A percentile compares a stretch with the other conserved stretches of the same genome.
Evolutionary conservation across 208 protist genomes (phyloP).

Genomic region (Leishmania tarentolae): DNA sequence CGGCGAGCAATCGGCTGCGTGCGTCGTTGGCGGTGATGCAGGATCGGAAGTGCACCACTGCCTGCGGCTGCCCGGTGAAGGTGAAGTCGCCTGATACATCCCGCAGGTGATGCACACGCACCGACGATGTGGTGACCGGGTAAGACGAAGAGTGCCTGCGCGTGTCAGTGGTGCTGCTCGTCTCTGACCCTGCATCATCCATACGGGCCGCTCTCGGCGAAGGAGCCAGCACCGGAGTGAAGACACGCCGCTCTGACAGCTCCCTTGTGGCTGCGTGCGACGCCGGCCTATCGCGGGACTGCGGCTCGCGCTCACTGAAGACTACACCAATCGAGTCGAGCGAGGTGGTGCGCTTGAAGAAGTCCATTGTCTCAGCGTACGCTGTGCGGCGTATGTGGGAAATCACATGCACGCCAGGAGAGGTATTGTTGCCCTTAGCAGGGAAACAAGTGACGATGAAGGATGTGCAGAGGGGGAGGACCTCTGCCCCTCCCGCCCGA

Average conservation of each 20-base stretch:
- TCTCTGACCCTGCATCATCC: conserved; percentile 44
- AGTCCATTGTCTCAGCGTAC: conserved; percentile 11
- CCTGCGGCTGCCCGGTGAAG: conserved; percentile 60
- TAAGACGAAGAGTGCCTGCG: conserved; percentile 41
- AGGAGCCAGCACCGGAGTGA: conserved; percentile 14
- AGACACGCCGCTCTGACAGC: conserved; percentile 16
- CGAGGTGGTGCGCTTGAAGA: conserved; percentile 48
- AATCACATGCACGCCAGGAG: too few relatives aligned
- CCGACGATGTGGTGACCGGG: conserved; percentile 26
- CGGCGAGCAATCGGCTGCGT: conserved; percentile 8
- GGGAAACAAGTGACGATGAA: too few relatives aligned
- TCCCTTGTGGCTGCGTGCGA: conserved; percentile 11
- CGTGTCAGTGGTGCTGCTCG: conserved; percentile 46
- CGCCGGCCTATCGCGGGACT: conserved; percentile 1
- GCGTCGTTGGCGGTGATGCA: conserved; percentile 61
- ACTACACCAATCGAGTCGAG: conserved; percentile 48
- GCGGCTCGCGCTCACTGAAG: conserved; percentile 36
- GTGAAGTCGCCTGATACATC: conserved; percentile 56
- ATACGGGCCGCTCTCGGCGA: conserved; percentile 11
- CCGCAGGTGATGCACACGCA: conserved; percentile 40
- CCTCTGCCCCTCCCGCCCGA: background rate
- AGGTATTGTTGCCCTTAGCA: background rate
- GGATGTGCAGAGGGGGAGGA: background rate
- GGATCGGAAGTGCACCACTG: conserved; percentile 76
- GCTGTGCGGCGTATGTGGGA: background rate